phyloP scores from a whole-genome alignment of 345 rosid genomes.

The Moricandia moricandioides region DNA sequence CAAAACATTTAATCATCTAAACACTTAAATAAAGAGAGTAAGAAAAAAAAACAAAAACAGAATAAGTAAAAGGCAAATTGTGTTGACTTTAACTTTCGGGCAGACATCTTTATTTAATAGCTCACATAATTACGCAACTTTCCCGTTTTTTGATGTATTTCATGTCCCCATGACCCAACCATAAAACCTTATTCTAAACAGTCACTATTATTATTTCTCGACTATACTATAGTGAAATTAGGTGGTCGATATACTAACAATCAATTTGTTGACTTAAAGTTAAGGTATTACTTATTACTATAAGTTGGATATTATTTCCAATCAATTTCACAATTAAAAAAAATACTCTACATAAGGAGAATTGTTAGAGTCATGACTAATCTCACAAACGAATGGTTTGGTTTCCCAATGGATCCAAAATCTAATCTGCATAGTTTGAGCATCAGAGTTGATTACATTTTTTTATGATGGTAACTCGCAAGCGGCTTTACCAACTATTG shows the following conservation, averaged over 20 bases:
- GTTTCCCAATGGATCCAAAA: constrained; percentile 14
- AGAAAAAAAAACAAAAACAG: background rate
- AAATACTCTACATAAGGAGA: background rate
- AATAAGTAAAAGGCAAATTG: constrained; percentile 2
- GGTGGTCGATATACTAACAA: constrained; percentile 10
- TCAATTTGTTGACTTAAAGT: constrained; percentile 16
- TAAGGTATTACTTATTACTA: background rate
- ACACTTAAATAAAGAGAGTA: background rate
- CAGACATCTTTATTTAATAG: constrained; percentile 27
- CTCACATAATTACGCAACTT: constrained; percentile 28
- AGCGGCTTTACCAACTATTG: constrained; percentile 57
- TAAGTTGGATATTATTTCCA: background rate
- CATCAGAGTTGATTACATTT: background rate
- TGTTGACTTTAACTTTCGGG: constrained; percentile 28
- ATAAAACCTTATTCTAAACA: background rate
- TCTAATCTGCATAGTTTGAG: background rate
- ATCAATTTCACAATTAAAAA: background rate
- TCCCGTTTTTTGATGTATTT: constrained; percentile 29
- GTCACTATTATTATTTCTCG: constrained; percentile 5
- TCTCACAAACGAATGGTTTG: constrained; percentile 7
- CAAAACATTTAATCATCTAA: background rate
- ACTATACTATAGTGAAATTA: constrained; percentile 18
- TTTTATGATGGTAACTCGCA: constrained; percentile 62
- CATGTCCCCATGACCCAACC: constrained; percentile 32
- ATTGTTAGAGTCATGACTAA: background rate